Evolutionary conservation across 129 eudicot genomes (phyloP), one percentile per base, ranked within the genome.

Genomic region (Chrysanthemum lavandulifolium): DNA sequence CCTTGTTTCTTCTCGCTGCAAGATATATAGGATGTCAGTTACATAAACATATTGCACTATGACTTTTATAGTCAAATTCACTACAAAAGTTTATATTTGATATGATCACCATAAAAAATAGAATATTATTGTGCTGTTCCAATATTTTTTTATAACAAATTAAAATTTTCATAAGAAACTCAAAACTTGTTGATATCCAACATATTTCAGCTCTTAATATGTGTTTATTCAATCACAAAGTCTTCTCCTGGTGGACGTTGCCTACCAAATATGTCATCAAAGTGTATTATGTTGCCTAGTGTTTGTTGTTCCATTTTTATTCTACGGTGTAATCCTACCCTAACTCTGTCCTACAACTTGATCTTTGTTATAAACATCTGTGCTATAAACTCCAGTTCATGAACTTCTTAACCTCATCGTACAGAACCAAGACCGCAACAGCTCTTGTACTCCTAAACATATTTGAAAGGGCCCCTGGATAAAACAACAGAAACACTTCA

Each of bases 361-460:
- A 12, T 61, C 3, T 29, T 61, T 61, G 10, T 61, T 23, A 6
- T 29, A 15, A 61, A 29, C 63, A 58, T 18, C 48, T 11, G 29
- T 56, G 56, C 65, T 81, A 85, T 49, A 10, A 80, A 57, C 92
- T 76, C 95, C 92, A 87, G 49, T 87, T 76, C 98, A 94, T 84
- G 33, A 94, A 82, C 85, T 88, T n/a, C n/a, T 94, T 94, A 65
- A 88, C 84, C 81, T 94, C 99, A 62, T 94, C 99, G 64, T 94
- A 94, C 85, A 94, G 78, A 33, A 94, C 99, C 69, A 94, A 75
- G 36, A 94, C 88, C 49, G 99, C 99, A 12, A 97, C 99, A 31
- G 97, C 96, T n/a, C n/a, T 18, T 97, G 97, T 90, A 78, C 99
- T 94, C 80, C 99, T 86, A 82, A 94, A 94, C 62, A 94, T 78